Conservation (phyloP, 73 alveolate genomes). For the Vitrella brassicaformis region DNA sequence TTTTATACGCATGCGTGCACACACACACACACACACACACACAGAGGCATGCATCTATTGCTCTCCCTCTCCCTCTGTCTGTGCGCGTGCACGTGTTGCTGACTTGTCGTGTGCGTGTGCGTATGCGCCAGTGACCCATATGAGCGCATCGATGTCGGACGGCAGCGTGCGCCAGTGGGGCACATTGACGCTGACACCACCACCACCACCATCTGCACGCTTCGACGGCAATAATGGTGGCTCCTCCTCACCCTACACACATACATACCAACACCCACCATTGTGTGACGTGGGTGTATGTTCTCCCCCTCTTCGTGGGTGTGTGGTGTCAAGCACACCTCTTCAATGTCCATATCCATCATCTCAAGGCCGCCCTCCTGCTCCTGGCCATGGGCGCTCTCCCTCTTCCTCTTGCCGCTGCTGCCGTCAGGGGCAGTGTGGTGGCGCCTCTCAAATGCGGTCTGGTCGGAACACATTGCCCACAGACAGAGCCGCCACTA, state of each 20-base stretch:
- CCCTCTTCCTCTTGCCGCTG: neutral
- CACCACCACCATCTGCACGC: too few species aligned
- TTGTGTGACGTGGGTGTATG: neutral
- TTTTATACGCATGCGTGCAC: too few species aligned
- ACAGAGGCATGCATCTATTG: too few species aligned
- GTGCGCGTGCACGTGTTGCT: neutral
- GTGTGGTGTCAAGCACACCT: neutral
- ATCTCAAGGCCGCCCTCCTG: neutral
- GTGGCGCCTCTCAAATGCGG: neutral
- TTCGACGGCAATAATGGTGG: neutral
- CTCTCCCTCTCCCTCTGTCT: too few species aligned
- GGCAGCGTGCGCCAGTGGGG: neutral
- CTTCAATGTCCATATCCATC: too few species aligned
- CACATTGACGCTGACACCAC: too few species aligned
- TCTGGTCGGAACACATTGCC: neutral
- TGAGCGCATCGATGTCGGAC: neutral
- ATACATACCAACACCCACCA: neutral
- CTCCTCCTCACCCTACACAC: neutral
- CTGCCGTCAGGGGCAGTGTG: neutral
- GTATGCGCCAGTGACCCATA: neutral
- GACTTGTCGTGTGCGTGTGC: neutral
- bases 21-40: too few species aligned
- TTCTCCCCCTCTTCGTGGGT: neutral
- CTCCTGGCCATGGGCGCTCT: neutral
- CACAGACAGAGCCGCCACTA: neutral